phyloP scores from a whole-genome alignment of 345 rosid species.

The Ceriops tagal region DNA sequence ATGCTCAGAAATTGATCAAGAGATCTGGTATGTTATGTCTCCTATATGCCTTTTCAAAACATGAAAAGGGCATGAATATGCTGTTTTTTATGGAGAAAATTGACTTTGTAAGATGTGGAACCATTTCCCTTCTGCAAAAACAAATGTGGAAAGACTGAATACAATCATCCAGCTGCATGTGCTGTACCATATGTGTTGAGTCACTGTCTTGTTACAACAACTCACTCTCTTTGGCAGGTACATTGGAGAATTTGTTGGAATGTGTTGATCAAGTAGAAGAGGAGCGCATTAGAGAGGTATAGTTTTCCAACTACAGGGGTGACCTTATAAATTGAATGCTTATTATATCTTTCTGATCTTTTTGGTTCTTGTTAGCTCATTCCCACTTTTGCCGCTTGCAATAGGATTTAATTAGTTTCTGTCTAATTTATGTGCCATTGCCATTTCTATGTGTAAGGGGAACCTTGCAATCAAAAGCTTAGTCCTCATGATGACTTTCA shows the following conservation, averaged over 20 bases:
- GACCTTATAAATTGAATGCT: no score
- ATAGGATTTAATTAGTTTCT: no score
- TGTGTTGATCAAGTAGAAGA: constrained; percentile 67
- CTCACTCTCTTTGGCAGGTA: constrained; percentile 37
- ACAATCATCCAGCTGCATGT: no score
- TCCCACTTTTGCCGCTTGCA: no score
- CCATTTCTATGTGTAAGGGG: no score
- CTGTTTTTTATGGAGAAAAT: background rate
- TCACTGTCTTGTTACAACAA: constrained; percentile 7
- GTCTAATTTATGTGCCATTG: no score
- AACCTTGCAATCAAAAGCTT: no score
- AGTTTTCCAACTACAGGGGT: background rate
- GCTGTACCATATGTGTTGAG: background rate
- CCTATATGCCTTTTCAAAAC: constrained; percentile 1
- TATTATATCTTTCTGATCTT: no score
- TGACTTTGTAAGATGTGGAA: background rate
- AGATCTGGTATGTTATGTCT: constrained; percentile 60
- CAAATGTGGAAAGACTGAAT: no score
- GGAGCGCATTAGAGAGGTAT: constrained; percentile 58
- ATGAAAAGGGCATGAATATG: background rate
- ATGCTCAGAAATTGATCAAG: constrained; percentile 66
- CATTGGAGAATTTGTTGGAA: constrained; percentile 72
- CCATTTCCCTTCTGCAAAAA: no score
- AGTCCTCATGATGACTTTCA: no score
- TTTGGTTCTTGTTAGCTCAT: no score